phyloP scores from a whole-genome alignment of 2,329 filamentous ascomycete genomes.

The Rutstroemia sydowiana region DNA sequence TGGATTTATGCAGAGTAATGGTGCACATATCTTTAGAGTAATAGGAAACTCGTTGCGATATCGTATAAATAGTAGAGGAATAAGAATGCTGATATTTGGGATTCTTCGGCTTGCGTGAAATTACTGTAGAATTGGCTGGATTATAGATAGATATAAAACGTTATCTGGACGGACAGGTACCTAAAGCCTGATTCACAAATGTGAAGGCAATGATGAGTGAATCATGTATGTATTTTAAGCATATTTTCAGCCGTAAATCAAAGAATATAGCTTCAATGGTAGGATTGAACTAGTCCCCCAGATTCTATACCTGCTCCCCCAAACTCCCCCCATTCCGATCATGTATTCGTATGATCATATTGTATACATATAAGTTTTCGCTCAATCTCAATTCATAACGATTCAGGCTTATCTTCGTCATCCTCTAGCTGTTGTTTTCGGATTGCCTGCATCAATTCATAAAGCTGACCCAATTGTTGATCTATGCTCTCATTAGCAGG shows the following conservation, averaged over 20 bases:
- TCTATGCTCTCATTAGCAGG: slow-evolving; percentile 43
- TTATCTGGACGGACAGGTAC: background rate
- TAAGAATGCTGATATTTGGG: no score
- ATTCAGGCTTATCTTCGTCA: slow-evolving; percentile 1
- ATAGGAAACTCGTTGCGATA: background rate
- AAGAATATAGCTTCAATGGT: background rate
- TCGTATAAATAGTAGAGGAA: no score
- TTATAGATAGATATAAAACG: background rate
- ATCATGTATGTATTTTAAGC: background rate
- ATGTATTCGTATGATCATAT: slow-evolving; percentile 7
- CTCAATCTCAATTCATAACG: background rate
- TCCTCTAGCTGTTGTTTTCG: slow-evolving; percentile 30
- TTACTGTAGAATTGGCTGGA: no score
- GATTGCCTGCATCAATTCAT: slow-evolving; percentile 87
- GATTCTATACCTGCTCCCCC: background rate
- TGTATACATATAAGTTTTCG: background rate
- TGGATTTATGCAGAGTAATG: background rate
- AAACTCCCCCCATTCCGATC: background rate
- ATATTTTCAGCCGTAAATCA: background rate
- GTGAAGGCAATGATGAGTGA: background rate
- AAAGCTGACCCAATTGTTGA: slow-evolving; percentile 87
- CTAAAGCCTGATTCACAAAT: background rate
- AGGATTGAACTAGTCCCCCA: background rate
- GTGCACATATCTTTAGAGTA: background rate
- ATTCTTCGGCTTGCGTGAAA: no score